A percentile compares a stretch with the other conserved stretches of the same genome.
Conservation (phyloP, 192 early-diverging fungal species). For the Backusella mclennaniae region DNA sequence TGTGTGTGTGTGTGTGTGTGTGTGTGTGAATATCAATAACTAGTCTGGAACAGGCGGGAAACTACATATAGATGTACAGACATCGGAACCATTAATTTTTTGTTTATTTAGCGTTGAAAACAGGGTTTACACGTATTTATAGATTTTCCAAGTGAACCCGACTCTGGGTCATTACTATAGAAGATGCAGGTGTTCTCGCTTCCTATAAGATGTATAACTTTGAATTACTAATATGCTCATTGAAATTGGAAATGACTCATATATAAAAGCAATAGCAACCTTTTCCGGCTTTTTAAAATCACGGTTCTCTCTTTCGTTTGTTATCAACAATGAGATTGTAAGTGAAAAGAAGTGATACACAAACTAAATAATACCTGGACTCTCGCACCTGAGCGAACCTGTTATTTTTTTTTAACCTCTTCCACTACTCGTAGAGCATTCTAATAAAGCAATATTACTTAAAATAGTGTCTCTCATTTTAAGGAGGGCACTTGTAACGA, state of each 20-base stretch:
- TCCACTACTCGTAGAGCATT: not conserved
- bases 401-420: not conserved
- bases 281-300: not conserved
- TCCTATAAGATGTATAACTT: not conserved
- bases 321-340: not conserved
- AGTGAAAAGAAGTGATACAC: not conserved
- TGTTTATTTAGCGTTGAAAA: not conserved
- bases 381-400: not conserved
- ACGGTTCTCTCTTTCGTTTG: not conserved
- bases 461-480: not conserved
- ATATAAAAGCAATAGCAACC: not conserved
- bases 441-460: not conserved
- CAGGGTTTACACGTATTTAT: not conserved
- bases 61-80: not conserved
- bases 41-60: not conserved
- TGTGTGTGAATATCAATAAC: not conserved
- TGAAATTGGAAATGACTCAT: not conserved
- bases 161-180: not conserved
- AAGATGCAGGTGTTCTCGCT: not conserved
- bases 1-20: too few relatives aligned
- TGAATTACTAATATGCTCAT: not conserved
- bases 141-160: not conserved
- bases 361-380: not conserved
- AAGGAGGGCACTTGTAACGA: not conserved
- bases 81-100: not conserved